Conservation (phyloP, 164 flowering plant species). For the Stephania yunnanensis region DNA sequence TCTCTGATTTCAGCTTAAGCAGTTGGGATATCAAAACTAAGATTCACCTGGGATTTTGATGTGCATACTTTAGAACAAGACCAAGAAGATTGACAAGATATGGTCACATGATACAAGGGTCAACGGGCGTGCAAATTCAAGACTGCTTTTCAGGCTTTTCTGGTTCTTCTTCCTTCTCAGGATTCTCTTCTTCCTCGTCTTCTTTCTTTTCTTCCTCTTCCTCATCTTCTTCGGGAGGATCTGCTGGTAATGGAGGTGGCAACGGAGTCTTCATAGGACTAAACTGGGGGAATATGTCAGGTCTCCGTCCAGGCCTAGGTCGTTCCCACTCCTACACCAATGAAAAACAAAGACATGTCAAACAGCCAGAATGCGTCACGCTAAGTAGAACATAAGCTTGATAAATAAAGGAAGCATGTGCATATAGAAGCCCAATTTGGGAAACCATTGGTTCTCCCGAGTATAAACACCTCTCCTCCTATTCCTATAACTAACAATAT, state of each 20-base stretch:
- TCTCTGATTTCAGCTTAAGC: background rate
- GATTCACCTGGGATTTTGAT: background rate
- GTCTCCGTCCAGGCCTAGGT: conserved; percentile 59
- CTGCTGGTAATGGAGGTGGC: conserved; percentile 61
- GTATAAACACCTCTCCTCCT: no score
- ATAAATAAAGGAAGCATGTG: background rate
- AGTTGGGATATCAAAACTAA: background rate
- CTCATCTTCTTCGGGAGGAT: conserved; percentile 66
- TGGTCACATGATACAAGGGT: background rate
- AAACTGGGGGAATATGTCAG: conserved; percentile 68
- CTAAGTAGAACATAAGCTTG: background rate
- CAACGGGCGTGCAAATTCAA: background rate
- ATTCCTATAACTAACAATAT: no score
- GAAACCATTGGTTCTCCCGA: no score
- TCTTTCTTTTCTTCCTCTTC: conserved; percentile 51
- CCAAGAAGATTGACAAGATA: conserved; percentile 1
- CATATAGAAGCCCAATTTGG: no score
- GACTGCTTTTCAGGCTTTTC: conserved; percentile 26
- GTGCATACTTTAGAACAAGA: background rate
- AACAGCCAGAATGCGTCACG: background rate
- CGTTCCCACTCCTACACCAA: conserved; percentile 61
- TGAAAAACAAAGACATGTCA: conserved; percentile 15
- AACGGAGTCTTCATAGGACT: conserved; percentile 76
- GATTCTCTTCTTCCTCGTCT: conserved; percentile 32
- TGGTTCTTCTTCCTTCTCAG: conserved; percentile 36